Evolutionary conservation across 1,284 basidiomycete species (phyloP), one percentile per base, ranked within the genome.

Genomic region (Macrocystidia cucumis): DNA sequence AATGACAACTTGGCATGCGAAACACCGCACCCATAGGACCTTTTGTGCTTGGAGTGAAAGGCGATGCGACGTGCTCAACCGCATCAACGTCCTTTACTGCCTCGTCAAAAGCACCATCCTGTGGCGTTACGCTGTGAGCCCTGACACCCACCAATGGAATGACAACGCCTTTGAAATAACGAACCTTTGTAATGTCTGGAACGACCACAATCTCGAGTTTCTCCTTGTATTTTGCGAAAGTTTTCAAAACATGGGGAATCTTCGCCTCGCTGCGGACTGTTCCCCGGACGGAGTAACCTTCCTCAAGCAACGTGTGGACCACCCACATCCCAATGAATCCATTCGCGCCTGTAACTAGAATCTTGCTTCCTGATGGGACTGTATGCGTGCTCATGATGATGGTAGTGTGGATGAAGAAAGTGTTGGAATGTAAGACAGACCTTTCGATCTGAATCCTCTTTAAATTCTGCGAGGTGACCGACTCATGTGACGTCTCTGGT

Each of bases 91-190:
- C 78, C 49, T 75, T 74, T 22, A 85, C 76, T 1, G 76, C 78
- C 27, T 80, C 74, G 46, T 84, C 78, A 44, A 84, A 85, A 2
- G 74, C 76, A n/a, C 73, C 74, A 6, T 71, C 64, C 61, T 68
- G 41, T 8, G 27, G 20, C 28, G 24, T 27, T 16, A 22, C 13
- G n/a, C 37, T 29, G 7, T 35, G 14, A 4, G 24, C 12, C 4
- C 9, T 11, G 23, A 14, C 18, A 29, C 14, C 16, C n/a, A 29
- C 9, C 9, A 6, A 12, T 5, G 19, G n/a, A 19, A 16, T 11
- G 31, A 31, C 11, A 24, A 25, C 12, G 16, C 28, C 9, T 12
- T 21, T 22, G 9, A 30, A 20, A n/a, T n/a, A 19, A 37, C 41
- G n/a, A 29, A 63, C 67, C 57, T 60, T 50, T 4, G 58, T 50